These are phyloP conservation scores for Xylaria flabelliformis DNA, from an alignment of 495 filamentous ascomycete species.

Conservation along the genomic window DNA sequence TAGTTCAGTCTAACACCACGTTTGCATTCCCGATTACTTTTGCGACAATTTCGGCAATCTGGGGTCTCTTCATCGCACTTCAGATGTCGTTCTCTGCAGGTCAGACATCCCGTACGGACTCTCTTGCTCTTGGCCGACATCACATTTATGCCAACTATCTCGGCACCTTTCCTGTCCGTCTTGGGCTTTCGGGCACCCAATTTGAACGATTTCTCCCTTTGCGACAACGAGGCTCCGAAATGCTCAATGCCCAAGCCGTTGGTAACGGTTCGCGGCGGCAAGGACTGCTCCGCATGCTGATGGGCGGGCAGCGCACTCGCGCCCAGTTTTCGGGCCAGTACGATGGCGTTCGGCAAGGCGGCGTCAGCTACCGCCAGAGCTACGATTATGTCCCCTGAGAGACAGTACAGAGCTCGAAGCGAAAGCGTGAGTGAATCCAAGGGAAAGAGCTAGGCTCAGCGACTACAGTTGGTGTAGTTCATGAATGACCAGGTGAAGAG, in stretches of 20 bases:
- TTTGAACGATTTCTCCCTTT: slow-evolving; percentile 35
- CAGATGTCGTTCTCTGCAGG: slow-evolving; percentile 72
- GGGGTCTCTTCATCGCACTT: slow-evolving; percentile 82
- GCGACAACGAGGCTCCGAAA: slow-evolving; percentile 35
- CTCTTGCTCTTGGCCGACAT: slow-evolving; percentile 65
- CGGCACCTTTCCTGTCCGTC: slow-evolving; percentile 33
- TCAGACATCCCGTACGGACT: slow-evolving; percentile 79
- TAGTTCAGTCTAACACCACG: slow-evolving; percentile 91
- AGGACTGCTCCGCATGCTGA: slow-evolving; percentile 42
- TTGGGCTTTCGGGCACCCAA: slow-evolving; percentile 33
- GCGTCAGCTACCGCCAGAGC: slow-evolving; percentile 45
- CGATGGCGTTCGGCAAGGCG: slow-evolving; percentile 36
- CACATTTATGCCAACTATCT: slow-evolving; percentile 38
- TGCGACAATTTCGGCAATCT: slow-evolving; percentile 84
- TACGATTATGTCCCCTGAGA: slow-evolving; percentile 31
- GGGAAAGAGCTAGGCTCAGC: slow-evolving; percentile 16
- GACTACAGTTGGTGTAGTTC: not conserved
- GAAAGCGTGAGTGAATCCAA: not conserved
- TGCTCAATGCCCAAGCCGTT: slow-evolving; percentile 38
- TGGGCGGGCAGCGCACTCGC: slow-evolving; percentile 38
- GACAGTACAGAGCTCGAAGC: slow-evolving; percentile 1
- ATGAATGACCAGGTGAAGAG: not conserved
- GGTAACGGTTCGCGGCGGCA: slow-evolving; percentile 41
- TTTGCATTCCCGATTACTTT: slow-evolving; percentile 84
- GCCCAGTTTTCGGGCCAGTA: slow-evolving; percentile 44